phyloP scores from a whole-genome alignment of 768 basidiomycete species.

The Hypholoma sublateritium region DNA sequence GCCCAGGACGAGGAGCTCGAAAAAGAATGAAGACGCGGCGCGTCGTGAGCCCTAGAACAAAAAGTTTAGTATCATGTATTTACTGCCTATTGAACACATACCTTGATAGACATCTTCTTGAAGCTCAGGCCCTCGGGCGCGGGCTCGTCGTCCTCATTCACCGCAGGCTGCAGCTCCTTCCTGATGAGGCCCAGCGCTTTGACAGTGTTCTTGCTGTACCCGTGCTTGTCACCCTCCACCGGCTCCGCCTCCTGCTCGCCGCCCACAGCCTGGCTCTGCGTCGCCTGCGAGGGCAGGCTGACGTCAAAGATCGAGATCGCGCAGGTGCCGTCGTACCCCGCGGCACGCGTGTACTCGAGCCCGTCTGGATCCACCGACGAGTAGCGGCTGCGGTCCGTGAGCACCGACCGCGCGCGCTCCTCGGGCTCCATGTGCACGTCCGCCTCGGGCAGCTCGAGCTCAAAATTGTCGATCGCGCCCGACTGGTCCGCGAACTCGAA shows the following conservation, averaged over 20 bases:
- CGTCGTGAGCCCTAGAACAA: constrained; percentile 74
- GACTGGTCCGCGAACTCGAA: constrained; percentile 66
- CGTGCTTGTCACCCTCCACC: constrained; percentile 51
- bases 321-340: constrained; percentile 69
- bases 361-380: constrained; percentile 69
- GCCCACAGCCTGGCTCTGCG: constrained; percentile 42
- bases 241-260: constrained; percentile 16
- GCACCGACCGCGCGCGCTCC: constrained; percentile 48
- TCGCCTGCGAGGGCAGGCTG: constrained; percentile 50
- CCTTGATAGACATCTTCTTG: constrained; percentile 76
- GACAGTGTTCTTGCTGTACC: constrained; percentile 87
- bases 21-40: constrained; percentile 96
- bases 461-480: constrained; percentile 63
- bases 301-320: constrained; percentile 83
- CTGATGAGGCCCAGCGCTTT: constrained; percentile 79
- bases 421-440: constrained; percentile 44
- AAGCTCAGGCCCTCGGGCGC: constrained; percentile 72
- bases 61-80: not conserved
- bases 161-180: constrained; percentile 60
- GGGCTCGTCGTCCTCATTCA: constrained; percentile 37
- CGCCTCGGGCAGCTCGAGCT: constrained; percentile 64
- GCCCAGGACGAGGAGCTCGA: constrained; percentile 91
- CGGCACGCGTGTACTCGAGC: constrained; percentile 38
- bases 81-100: constrained; percentile 22
- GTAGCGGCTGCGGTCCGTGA: constrained; percentile 55